Conservation (phyloP, 2,329 filamentous ascomycete genomes). For the Dactylellina parvicollis region DNA sequence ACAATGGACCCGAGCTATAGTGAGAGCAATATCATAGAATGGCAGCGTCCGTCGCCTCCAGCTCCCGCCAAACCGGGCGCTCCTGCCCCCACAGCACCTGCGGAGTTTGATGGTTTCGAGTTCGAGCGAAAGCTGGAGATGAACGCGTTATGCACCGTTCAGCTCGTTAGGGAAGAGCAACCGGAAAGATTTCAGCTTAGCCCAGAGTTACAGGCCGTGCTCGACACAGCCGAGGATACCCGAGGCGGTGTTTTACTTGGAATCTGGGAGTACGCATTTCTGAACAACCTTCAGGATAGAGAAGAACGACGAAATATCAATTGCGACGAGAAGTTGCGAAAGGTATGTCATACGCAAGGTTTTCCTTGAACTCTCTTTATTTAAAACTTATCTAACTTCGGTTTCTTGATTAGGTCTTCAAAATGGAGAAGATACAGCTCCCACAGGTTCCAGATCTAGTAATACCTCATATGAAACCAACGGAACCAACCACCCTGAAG, state of each 20-base stretch:
- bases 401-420: slow-evolving; percentile 71
- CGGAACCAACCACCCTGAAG: slow-evolving; percentile 81
- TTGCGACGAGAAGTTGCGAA: slow-evolving; percentile 83
- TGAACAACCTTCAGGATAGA: slow-evolving; percentile 87
- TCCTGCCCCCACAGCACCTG: slow-evolving; percentile 65
- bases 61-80: slow-evolving; percentile 66
- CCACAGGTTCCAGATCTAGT: slow-evolving; percentile 85
- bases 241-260: slow-evolving; percentile 88
- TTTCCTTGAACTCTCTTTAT: neutral
- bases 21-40: slow-evolving; percentile 74
- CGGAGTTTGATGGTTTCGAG: slow-evolving; percentile 88
- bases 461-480: slow-evolving; percentile 77
- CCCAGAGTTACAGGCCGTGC: slow-evolving; percentile 79
- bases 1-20: slow-evolving; percentile 72
- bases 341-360: slow-evolving; percentile 66
- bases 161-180: slow-evolving; percentile 82
- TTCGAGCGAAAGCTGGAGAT: slow-evolving; percentile 94
- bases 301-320: slow-evolving; percentile 93
- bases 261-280: slow-evolving; percentile 92
- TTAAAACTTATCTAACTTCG: slow-evolving; percentile 10
- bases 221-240: slow-evolving; percentile 87
- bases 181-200: slow-evolving; percentile 86
- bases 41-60: slow-evolving; percentile 79
- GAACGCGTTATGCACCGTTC: slow-evolving; percentile 89
- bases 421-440: slow-evolving; percentile 80